Evolutionary conservation across 2,329 filamentous ascomycete species (phyloP).

Genomic region (Calonectria honghensis): DNA sequence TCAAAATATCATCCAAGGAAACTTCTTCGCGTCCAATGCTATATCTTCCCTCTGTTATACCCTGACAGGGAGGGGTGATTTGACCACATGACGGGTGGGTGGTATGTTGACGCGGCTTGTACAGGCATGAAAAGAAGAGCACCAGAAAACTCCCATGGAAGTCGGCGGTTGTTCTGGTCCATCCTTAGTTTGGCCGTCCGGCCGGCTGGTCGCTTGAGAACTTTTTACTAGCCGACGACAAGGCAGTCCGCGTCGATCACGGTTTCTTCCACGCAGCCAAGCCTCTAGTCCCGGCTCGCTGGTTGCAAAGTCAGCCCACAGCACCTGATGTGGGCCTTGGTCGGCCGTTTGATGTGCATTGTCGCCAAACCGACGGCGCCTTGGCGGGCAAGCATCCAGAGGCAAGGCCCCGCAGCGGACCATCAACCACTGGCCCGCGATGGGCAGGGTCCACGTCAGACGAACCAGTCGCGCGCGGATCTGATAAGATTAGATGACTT

Average conservation of each 20-base stretch:
- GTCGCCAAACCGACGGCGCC: conserved; percentile 27
- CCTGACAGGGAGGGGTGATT: background rate
- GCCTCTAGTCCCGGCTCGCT: conserved; percentile 15
- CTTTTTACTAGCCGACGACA: background rate
- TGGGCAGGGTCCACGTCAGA: conserved; percentile 24
- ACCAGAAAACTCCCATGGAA: background rate
- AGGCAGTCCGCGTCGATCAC: conserved; percentile 18
- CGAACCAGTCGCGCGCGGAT: conserved; percentile 39
- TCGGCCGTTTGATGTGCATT: conserved; percentile 20
- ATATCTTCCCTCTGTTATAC: background rate
- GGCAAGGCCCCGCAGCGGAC: background rate
- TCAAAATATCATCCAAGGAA: background rate
- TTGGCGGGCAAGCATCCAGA: conserved; percentile 2
- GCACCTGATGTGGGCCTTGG: conserved; percentile 23
- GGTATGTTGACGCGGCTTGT: background rate
- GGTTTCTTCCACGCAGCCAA: conserved; percentile 35
- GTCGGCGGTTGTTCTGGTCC: background rate
- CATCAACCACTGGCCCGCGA: conserved; percentile 15
- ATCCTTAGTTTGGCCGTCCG: background rate
- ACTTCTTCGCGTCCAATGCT: too few species aligned
- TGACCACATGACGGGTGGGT: background rate
- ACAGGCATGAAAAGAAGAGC: background rate
- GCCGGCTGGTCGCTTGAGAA: background rate
- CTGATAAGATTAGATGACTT: conserved; percentile 54
- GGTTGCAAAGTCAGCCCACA: conserved; percentile 36